Evolutionary conservation across 1,284 basidiomycete genomes (phyloP).

Genomic region (Naganishia liquefaciens): DNA sequence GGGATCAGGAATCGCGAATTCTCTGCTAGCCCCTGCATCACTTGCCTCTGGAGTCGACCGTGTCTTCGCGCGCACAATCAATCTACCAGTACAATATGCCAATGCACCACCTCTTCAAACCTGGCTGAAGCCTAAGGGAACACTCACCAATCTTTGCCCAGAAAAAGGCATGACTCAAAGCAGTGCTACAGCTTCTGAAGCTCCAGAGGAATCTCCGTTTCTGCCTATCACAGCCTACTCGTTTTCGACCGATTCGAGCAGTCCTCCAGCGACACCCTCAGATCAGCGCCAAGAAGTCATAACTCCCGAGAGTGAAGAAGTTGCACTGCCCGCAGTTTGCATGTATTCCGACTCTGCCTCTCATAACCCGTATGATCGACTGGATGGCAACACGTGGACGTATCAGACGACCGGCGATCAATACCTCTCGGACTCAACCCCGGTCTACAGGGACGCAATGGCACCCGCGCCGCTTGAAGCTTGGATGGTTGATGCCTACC

Average conservation of each 20-base stretch:
- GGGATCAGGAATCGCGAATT: no score
- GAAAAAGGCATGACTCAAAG: background rate
- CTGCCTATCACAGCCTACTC: conserved; percentile 34
- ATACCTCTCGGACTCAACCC: background rate
- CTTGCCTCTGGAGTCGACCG: background rate
- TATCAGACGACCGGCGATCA: background rate
- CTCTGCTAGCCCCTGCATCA: background rate
- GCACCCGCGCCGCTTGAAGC: background rate
- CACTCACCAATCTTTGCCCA: background rate
- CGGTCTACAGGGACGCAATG: background rate
- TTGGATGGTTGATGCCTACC: conserved; percentile 19
- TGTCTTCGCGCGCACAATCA: conserved; percentile 20
- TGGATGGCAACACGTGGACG: background rate
- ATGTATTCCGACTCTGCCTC: background rate
- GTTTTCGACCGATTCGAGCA: conserved; percentile 44
- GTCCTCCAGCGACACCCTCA: conserved; percentile 45
- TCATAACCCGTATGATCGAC: background rate
- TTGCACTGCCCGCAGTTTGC: conserved; percentile 9
- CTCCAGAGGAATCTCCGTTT: conserved; percentile 11
- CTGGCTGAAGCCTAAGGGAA: conserved; percentile 39
- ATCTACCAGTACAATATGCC: conserved; percentile 32
- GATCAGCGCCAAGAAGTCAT: conserved; percentile 34
- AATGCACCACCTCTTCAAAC: conserved; percentile 34
- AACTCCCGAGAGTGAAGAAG: conserved; percentile 18
- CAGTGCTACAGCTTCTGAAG: background rate